Conservation (phyloP, 177 flowering plant species). For the Vitis hybrid region DNA sequence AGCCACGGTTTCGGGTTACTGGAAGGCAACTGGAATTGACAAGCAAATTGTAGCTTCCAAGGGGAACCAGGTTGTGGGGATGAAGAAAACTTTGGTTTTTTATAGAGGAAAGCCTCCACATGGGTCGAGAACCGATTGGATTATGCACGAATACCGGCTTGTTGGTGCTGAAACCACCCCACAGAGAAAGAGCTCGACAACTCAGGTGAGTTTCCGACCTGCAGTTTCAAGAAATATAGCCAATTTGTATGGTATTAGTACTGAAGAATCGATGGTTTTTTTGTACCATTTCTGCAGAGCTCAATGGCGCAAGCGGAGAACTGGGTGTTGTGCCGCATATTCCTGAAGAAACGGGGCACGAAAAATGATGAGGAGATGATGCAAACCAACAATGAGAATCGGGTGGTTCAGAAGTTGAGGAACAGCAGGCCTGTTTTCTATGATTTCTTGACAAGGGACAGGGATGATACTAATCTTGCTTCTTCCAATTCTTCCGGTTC, state of each 20-base stretch:
- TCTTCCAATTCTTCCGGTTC: conserved; percentile 62
- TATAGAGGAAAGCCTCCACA: conserved; percentile 71
- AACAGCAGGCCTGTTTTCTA: conserved; percentile 44
- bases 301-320: conserved; percentile 39
- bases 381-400: background rate
- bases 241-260: no score
- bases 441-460: conserved; percentile 59
- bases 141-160: conserved; percentile 82
- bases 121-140: conserved; percentile 67
- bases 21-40: conserved; percentile 79
- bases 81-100: conserved; percentile 77
- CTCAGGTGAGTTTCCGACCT: conserved; percentile 18
- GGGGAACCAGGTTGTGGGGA: conserved; percentile 45
- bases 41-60: conserved; percentile 34
- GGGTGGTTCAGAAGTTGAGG: conserved; percentile 6
- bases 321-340: conserved; percentile 92
- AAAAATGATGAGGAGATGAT: conserved; percentile 20
- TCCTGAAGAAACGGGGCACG: conserved; percentile 61
- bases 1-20: conserved; percentile 66
- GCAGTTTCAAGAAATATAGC: background rate
- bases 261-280: background rate
- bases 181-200: conserved; percentile 13
- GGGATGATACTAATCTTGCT: conserved; percentile 31
- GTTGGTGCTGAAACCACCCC: conserved; percentile 8
- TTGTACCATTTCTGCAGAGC: conserved; percentile 27